phyloP scores from a whole-genome alignment of 1,284 basidiomycete genomes.

The Irpex sp. region DNA sequence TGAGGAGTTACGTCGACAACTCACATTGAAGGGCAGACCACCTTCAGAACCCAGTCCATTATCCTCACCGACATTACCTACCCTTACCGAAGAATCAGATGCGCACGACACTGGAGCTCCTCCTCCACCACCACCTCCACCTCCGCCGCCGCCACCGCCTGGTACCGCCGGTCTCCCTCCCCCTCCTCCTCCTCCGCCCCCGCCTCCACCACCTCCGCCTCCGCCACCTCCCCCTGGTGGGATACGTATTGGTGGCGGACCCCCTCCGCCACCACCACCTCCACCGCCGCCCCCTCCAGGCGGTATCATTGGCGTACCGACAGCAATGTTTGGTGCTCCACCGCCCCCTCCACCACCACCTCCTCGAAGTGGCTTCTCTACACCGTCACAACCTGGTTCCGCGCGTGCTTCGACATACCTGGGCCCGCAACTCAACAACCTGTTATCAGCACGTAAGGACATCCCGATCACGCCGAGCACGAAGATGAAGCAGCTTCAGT shows the following conservation, averaged over 20 bases:
- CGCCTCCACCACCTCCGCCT: constrained; percentile 17
- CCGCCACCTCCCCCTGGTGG: constrained; percentile 21
- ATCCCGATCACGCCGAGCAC: constrained; percentile 80
- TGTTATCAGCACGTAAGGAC: constrained; percentile 75
- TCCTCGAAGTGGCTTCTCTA: constrained; percentile 34
- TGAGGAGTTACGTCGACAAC: constrained; percentile 57
- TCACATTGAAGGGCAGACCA: constrained; percentile 40
- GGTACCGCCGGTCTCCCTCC: constrained; percentile 17
- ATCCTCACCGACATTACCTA: constrained; percentile 29
- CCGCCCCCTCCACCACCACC: constrained; percentile 32
- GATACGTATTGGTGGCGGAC: constrained; percentile 12
- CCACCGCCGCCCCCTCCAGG: constrained; percentile 28
- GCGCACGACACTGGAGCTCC: constrained; percentile 18
- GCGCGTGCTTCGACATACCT: constrained; percentile 58
- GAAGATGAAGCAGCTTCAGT: constrained; percentile 98
- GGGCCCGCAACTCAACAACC: constrained; percentile 50
- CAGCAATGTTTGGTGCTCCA: constrained; percentile 7
- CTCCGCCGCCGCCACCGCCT: constrained; percentile 27
- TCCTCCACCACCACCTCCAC: constrained; percentile 28
- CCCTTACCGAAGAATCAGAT: constrained; percentile 35
- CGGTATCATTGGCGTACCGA: constrained; percentile 13
- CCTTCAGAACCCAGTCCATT: constrained; percentile 30
- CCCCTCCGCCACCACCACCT: constrained; percentile 23
- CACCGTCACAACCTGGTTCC: constrained; percentile 48
- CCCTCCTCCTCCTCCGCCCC: constrained; percentile 27